Evolutionary conservation across 2,329 filamentous ascomycete species (phyloP), one percentile per base, ranked within the genome.

Genomic region (Myriosclerotinia duriaeana): DNA sequence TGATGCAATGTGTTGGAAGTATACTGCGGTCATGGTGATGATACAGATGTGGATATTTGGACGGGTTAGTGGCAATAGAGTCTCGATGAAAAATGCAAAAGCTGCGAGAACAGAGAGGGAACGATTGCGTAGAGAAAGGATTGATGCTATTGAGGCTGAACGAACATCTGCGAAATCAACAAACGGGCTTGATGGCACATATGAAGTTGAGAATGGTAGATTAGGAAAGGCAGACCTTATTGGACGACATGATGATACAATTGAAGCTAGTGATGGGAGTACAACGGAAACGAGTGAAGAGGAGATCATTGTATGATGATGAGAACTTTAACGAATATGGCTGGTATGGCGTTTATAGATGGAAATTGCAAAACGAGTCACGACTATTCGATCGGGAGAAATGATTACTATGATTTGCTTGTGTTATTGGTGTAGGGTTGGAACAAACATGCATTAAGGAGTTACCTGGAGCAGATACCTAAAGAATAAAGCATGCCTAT

Each of bases 1-100:
- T 59, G 75, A 79, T 40, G 70, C 72, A 15, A 66, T 79, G n/a
- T 79, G 78, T 65, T 79, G 76, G 76, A 72, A 72, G 48, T 80
- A 78, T 66, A 78, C 78, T 26, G 69, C 72, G 14, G 61, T 79
- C 56, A 79, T 79, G 75, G 77, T 80, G 8, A 67, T 75, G 12
- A 66, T 78, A 11, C 78, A 79, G 62, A 66, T 79, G 38, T 68
- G 76, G 26, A 76, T 75, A 3, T 78, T 77, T 68, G 76, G 72
- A 44, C 72, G 70, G 50, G 73, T 78, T 7, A 68, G 61, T 34
- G 72, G 73, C 12, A 75, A 74, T 53, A 69, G 75, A 48, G 54
- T 68, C 20, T 65, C 61, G 52, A 71, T 69, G 62, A 72, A 69
- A 65, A 69, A 62, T 42, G 69, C 69, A 22, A 71, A 68, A 65